phyloP scores from a whole-genome alignment of 2,329 filamentous ascomycete genomes.

The Hypoxylon sp. region DNA sequence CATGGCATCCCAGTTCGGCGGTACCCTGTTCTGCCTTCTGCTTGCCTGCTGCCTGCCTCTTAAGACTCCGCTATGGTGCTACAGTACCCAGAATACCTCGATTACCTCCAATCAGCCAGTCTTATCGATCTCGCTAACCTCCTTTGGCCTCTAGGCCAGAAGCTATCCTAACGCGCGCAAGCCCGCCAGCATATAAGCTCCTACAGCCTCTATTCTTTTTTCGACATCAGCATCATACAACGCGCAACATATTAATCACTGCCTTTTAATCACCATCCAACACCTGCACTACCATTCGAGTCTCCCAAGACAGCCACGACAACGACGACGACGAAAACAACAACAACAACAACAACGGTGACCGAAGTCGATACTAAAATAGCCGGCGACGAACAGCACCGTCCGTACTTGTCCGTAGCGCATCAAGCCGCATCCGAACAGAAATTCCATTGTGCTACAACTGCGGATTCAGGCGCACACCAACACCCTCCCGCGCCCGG shows the following conservation, averaged over 20 bases:
- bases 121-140: slow-evolving; percentile 22
- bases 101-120: slow-evolving; percentile 3
- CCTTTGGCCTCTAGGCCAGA: slow-evolving; percentile 23
- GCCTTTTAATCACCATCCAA: neutral
- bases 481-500: neutral
- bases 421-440: neutral
- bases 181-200: slow-evolving; percentile 13
- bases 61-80: too few species aligned
- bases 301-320: neutral
- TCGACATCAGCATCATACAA: slow-evolving; percentile 8
- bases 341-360: neutral
- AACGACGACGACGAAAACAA: neutral
- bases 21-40: neutral
- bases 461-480: neutral
- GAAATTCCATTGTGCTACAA: neutral
- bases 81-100: neutral
- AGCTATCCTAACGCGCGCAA: slow-evolving; percentile 24
- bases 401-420: too few species aligned
- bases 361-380: neutral
- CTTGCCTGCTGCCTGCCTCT: too few species aligned
- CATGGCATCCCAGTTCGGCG: too few species aligned
- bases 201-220: neutral
- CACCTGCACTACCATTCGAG: too few species aligned
- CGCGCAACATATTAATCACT: neutral
- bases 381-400: neutral